Conservation (phyloP, 352 stramenopile species). For the Phytophthora podocarpi region DNA sequence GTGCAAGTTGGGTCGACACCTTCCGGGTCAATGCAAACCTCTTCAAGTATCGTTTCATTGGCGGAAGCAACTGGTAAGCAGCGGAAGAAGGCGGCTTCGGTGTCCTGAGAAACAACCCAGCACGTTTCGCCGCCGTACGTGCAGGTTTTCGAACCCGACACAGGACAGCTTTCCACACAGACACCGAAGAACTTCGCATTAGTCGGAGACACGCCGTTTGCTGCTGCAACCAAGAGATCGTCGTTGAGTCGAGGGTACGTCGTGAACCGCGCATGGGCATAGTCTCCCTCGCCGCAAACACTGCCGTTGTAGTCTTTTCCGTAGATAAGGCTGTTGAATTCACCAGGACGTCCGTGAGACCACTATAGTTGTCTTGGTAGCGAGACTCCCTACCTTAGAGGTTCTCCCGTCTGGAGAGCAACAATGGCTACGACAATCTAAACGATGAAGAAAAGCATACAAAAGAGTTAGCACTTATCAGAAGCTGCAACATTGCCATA, state of each 20-base stretch:
- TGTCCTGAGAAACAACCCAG: conserved; percentile 63
- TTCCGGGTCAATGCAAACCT: conserved; percentile 66
- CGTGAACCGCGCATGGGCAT: conserved; percentile 50
- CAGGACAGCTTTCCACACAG: conserved; percentile 69
- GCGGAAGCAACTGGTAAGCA: conserved; percentile 70
- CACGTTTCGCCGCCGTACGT: conserved; percentile 74
- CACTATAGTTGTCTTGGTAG: no score
- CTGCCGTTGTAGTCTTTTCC: conserved; percentile 83
- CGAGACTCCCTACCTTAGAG: conserved; percentile 45
- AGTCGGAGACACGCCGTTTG: conserved; percentile 42
- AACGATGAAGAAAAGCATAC: background rate
- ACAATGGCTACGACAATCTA: conserved; percentile 65
- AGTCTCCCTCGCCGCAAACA: conserved; percentile 67
- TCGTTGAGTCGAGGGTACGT: conserved; percentile 84
- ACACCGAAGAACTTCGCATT: conserved; percentile 82
- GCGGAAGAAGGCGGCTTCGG: conserved; percentile 64
- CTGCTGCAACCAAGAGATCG: conserved; percentile 63
- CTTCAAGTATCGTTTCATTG: conserved; percentile 63
- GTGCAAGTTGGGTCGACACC: conserved; percentile 64
- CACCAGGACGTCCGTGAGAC: background rate
- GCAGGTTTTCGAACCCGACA: conserved; percentile 57
- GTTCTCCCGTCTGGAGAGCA: conserved; percentile 66
- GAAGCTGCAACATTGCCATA: no score
- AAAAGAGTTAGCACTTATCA: background rate
- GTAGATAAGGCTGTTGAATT: conserved; percentile 63